Percentiles rank a stretch among this genome's conserved stretches.
Evolutionary conservation across 2,329 filamentous ascomycete genomes (phyloP).

Genomic region (Magnaporthiopsis rhizophila): DNA sequence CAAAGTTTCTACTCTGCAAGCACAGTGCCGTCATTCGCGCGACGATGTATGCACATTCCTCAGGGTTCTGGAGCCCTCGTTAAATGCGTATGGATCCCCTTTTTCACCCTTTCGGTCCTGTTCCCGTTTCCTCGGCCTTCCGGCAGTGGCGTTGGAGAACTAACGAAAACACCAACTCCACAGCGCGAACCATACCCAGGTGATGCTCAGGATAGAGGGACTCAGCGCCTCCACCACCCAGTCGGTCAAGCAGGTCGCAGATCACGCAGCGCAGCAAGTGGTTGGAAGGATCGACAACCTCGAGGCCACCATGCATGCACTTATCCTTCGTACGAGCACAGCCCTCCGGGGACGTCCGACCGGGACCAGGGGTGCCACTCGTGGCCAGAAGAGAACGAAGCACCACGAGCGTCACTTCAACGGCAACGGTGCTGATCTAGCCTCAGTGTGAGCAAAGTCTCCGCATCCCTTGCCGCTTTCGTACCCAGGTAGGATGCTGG

Average conservation of each 20-base stretch:
- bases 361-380: no score
- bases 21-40: not conserved
- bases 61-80: not conserved
- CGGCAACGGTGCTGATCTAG: no score
- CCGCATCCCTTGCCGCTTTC: no score
- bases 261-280: not conserved
- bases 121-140: no score
- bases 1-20: not conserved
- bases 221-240: not conserved
- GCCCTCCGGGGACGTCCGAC: no score
- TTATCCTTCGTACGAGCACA: no score
- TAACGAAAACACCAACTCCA: not conserved
- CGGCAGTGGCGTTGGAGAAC: not conserved
- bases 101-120: not conserved
- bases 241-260: not conserved
- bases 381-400: no score
- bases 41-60: not conserved
- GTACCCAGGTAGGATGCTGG: not conserved
- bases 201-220: not conserved
- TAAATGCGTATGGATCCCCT: not conserved
- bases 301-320: not conserved
- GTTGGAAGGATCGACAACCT: not conserved
- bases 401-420: no score
- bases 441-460: no score
- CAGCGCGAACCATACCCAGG: not conserved